Base-by-base conservation (phyloP, 1,284 basidiomycete species). In the Chalciporus sp. region DNA sequence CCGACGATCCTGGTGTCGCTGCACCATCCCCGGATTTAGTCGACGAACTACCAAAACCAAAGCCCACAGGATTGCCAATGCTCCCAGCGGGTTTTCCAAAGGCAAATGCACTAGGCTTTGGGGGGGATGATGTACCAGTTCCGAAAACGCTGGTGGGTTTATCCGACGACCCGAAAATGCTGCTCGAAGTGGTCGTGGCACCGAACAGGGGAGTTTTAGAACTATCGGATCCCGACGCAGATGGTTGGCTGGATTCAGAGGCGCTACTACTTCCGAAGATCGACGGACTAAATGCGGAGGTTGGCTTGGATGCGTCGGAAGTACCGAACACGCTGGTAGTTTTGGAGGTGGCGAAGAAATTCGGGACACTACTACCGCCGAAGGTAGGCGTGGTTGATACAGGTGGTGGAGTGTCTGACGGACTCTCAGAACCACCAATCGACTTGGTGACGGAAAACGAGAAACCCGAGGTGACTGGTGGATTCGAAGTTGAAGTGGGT, bases 1-100 rank as follows among this genome's bases (percentile, higher is more conserved):
- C 49, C 14, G 51, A 57, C n/a, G 56, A 33, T n/a, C 53, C 58
- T 28, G 66, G 52, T 10, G 52, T 43, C 42, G 56, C 39, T 10
- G 49, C 52, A 28, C 60, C 47, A 14, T 65, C 60, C 11, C 68
- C 64, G 28, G 65, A 58, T 29, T 73, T 71, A 35, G 72, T 67
- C 1, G 74, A 55, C 39, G 76, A 70, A 58, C 69, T 74, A 8
- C 81, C 83, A 58, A 84, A 85, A 17, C 72, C 74, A 54, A 82
- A 83, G 4, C 84, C 83, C 16, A 84, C 79, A 4, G 82, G 79
- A 59, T 81, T 83, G 5, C 84, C 82, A 33, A 84, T 74, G 60
- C 74, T 81, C 47, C 81, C 81, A 12, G 67, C 66, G 14, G 64
- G 56, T 44, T 70, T 73, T 42, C 68, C 68, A 33, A 73, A 71